Evolutionary conservation across 139 green algal genomes (phyloP).

Genomic region (Micractinium conductrix): DNA sequence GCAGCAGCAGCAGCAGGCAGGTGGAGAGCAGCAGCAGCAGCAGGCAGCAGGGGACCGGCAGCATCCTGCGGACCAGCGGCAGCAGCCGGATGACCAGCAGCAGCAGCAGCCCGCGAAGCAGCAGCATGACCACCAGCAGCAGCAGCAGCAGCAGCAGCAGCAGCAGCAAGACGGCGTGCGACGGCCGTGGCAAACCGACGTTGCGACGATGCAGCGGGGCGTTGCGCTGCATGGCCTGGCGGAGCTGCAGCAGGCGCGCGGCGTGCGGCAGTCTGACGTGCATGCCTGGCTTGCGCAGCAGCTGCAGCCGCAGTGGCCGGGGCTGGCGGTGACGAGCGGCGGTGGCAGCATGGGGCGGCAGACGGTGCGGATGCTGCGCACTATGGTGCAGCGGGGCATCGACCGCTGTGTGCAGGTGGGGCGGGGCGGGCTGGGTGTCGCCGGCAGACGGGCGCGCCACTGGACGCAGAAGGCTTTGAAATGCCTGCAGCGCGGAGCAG

Average conservation of each 20-base stretch:
- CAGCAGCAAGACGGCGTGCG: background rate
- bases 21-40: background rate
- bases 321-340: background rate
- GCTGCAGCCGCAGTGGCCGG: background rate
- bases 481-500: too few relatives aligned
- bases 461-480: too few relatives aligned
- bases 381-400: background rate
- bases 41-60: too few relatives aligned
- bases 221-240: constrained; percentile 6
- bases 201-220: constrained; percentile 5
- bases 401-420: background rate
- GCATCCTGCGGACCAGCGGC: background rate
- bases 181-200: too few relatives aligned
- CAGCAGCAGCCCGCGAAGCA: background rate
- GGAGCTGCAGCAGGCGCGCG: background rate
- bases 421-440: background rate
- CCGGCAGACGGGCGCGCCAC: too few relatives aligned
- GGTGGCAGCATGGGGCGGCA: background rate
- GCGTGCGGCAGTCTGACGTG: background rate
- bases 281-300: background rate
- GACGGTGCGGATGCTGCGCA: background rate
- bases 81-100: background rate
- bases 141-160: background rate
- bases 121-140: background rate
- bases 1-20: background rate